Conservation (phyloP, 768 basidiomycete genomes). For the Boletus rubescentipes region DNA sequence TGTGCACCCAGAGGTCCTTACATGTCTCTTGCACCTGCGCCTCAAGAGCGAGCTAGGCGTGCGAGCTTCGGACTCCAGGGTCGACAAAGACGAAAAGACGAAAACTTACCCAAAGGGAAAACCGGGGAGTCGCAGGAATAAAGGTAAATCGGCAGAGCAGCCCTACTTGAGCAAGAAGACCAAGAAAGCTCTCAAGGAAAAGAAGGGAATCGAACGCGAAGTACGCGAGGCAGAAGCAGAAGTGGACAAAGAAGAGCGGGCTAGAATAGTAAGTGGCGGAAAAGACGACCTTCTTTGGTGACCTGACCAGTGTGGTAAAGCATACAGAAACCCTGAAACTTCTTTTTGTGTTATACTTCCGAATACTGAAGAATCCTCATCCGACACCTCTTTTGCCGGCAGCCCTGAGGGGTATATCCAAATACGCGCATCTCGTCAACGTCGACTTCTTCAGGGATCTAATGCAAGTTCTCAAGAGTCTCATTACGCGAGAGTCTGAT, state of each 20-base stretch:
- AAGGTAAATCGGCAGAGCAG: conserved; percentile 56
- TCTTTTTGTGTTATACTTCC: conserved; percentile 95
- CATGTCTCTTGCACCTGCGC: conserved; percentile 81
- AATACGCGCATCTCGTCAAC: conserved; percentile 95
- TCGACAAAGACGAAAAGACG: conserved; percentile 50
- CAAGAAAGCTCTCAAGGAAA: conserved; percentile 81
- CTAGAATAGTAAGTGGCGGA: conserved; percentile 60
- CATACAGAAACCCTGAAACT: conserved; percentile 98
- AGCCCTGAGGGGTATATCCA: conserved; percentile 88
- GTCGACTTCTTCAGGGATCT: conserved; percentile 98
- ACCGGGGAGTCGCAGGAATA: conserved; percentile 42
- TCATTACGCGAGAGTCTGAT: conserved; percentile 56
- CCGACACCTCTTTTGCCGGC: conserved; percentile 80
- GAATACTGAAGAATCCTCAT: conserved; percentile 83
- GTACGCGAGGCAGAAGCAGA: conserved; percentile 93
- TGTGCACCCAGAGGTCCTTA: conserved; percentile 85
- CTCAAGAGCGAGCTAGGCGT: conserved; percentile 83
- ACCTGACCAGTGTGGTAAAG: conserved; percentile 42
- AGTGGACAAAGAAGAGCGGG: conserved; percentile 88
- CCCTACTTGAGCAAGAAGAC: conserved; percentile 92
- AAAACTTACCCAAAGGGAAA: conserved; percentile 39
- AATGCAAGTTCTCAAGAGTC: conserved; percentile 77
- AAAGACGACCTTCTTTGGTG: conserved; percentile 7
- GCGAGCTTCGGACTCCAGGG: conserved; percentile 69
- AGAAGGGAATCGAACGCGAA: conserved; percentile 87